phyloP scores from a whole-genome alignment of 169 alveolate genomes.

The Plasmodium sp. region DNA sequence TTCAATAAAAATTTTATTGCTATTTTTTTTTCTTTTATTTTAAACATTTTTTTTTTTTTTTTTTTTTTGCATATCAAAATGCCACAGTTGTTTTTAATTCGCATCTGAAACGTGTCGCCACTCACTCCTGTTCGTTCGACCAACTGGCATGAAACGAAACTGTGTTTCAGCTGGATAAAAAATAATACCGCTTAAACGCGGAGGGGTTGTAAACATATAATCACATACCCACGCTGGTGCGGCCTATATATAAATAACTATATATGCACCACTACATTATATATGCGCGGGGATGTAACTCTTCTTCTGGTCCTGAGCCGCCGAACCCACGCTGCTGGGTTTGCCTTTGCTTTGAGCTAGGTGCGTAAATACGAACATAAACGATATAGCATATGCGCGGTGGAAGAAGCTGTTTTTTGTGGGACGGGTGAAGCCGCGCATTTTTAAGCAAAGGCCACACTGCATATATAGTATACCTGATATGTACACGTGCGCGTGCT shows the following conservation, averaged over 20 bases:
- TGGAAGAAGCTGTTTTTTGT: not conserved
- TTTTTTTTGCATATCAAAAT: not conserved
- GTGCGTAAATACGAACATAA: not conserved
- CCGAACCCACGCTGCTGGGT: not conserved
- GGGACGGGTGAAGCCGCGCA: not conserved
- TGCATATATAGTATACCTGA: not conserved
- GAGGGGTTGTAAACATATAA: not conserved
- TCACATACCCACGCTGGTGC: not conserved
- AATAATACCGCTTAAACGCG: not conserved
- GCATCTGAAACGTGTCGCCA: not conserved
- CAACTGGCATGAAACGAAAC: not conserved
- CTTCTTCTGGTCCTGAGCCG: not conserved
- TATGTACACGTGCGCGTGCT: not conserved
- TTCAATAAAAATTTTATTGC: not conserved
- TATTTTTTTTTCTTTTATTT: not conserved
- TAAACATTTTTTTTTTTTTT: not conserved
- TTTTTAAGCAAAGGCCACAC: not conserved
- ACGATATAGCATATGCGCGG: not conserved
- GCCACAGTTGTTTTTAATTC: not conserved
- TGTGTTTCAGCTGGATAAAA: not conserved
- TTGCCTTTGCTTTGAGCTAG: not conserved
- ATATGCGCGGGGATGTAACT: not conserved
- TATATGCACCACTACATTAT: not conserved
- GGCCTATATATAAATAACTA: not conserved
- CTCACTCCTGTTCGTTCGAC: not conserved